Conservation (phyloP, 208 protist genomes). For the Trypanosoma cruzi region DNA sequence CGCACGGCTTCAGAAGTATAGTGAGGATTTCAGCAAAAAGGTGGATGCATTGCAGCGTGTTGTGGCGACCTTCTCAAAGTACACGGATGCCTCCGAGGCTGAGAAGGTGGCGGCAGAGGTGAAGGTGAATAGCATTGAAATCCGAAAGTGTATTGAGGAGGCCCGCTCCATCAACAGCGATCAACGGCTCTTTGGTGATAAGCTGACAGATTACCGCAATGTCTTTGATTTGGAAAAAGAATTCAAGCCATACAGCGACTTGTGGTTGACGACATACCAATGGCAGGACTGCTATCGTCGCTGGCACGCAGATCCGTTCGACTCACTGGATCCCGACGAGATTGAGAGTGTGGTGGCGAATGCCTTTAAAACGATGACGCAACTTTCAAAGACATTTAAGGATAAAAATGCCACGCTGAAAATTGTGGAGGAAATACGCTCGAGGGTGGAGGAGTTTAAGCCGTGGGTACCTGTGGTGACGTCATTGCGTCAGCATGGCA, state of each 20-base stretch:
- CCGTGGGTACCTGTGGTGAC: constrained; percentile 94
- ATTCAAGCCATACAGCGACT: constrained; percentile 96
- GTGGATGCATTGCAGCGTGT: constrained; percentile 92
- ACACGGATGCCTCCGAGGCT: constrained; percentile 91
- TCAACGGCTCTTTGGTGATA: constrained; percentile 95
- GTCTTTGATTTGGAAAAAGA: constrained; percentile 95
- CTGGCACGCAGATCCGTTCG: constrained; percentile 95
- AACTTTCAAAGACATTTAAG: constrained; percentile 92
- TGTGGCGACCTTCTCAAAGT: constrained; percentile 92
- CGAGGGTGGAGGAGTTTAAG: constrained; percentile 94
- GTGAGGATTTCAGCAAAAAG: constrained; percentile 94
- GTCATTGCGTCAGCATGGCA: constrained; percentile 96
- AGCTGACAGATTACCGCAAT: constrained; percentile 95
- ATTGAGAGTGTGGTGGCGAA: constrained; percentile 90
- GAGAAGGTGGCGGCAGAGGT: constrained; percentile 95
- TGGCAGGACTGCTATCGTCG: constrained; percentile 94
- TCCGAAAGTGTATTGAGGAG: constrained; percentile 93
- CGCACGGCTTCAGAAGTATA: constrained; percentile 87
- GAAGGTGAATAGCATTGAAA: constrained; percentile 93
- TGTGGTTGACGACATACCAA: constrained; percentile 95
- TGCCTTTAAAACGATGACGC: constrained; percentile 91
- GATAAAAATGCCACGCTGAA: constrained; percentile 89
- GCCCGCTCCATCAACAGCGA: constrained; percentile 94
- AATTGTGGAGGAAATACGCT: constrained; percentile 90
- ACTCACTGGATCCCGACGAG: constrained; percentile 92